phyloP scores from a whole-genome alignment of 2,329 filamentous ascomycete genomes.

The Cladosporium colombiae region DNA sequence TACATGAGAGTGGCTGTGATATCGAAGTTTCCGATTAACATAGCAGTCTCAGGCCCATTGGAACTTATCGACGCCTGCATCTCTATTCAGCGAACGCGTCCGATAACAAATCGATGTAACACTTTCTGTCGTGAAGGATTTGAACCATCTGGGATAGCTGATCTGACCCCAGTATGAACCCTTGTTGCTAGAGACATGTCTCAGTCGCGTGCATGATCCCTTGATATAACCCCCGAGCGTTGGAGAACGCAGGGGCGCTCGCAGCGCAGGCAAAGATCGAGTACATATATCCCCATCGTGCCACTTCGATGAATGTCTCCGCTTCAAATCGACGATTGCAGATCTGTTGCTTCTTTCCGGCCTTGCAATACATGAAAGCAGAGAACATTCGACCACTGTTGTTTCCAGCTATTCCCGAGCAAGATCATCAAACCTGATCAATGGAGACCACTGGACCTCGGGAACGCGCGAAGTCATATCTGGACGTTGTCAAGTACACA shows the following conservation, averaged over 20 bases:
- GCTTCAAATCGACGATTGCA: slow-evolving; percentile 17
- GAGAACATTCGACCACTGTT: background rate
- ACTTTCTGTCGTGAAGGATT: background rate
- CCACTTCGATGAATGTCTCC: background rate
- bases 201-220: background rate
- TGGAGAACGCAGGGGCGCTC: background rate
- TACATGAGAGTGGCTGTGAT: background rate
- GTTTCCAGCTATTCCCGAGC: background rate
- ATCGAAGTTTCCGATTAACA: background rate
- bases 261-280: background rate
- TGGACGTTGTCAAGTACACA: background rate
- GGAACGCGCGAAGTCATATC: background rate
- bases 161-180: background rate
- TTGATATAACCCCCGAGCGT: slow-evolving; percentile 1
- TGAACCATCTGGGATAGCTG: background rate
- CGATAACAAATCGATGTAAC: background rate
- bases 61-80: background rate
- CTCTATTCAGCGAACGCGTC: background rate
- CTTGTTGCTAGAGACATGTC: slow-evolving; percentile 6
- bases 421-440: background rate
- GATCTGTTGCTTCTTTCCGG: slow-evolving; percentile 9
- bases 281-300: slow-evolving; percentile 12
- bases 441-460: background rate
- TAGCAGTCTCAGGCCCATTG: background rate
- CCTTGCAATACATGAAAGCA: background rate